Conservation (phyloP, 2,329 filamentous ascomycete species). For the Botrytis aclada region DNA sequence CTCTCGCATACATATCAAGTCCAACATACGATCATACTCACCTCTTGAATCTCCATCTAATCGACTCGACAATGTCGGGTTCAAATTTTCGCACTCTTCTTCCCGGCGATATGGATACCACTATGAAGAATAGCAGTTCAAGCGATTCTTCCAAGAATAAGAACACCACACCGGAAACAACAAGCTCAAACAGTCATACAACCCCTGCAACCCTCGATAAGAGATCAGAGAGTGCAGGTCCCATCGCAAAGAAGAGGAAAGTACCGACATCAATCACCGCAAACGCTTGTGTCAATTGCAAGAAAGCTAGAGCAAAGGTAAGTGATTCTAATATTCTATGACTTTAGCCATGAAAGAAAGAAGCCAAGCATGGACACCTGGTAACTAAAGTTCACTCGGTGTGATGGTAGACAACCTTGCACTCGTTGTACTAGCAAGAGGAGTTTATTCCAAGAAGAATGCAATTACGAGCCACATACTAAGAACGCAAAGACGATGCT, state of each 20-base stretch:
- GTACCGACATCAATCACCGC: not conserved
- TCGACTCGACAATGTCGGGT: not conserved
- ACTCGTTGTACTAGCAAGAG: conserved; percentile 34
- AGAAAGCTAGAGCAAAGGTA: conserved; percentile 32
- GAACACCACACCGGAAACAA: not conserved
- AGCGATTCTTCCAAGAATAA: not conserved
- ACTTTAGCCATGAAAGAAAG: not conserved
- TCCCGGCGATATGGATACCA: not conserved
- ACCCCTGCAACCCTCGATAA: not conserved
- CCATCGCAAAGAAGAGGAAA: not conserved
- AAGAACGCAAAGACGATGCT: conserved; percentile 39
- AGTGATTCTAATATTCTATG: conserved; percentile 15
- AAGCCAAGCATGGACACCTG: not conserved
- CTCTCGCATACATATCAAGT: not conserved
- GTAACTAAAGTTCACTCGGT: conserved; percentile 27
- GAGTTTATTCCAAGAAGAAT: conserved; percentile 26
- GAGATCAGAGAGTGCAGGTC: not conserved
- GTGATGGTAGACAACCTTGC: conserved; percentile 39
- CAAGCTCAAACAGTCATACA: not conserved
- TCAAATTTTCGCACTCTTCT: not conserved
- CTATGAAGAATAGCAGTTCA: not conserved
- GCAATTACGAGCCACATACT: conserved; percentile 38
- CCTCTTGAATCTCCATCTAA: not conserved
- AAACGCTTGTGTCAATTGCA: conserved; percentile 7
- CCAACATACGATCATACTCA: not conserved